phyloP scores from a whole-genome alignment of 345 rosid species.

The Ceriops zippeliana region DNA sequence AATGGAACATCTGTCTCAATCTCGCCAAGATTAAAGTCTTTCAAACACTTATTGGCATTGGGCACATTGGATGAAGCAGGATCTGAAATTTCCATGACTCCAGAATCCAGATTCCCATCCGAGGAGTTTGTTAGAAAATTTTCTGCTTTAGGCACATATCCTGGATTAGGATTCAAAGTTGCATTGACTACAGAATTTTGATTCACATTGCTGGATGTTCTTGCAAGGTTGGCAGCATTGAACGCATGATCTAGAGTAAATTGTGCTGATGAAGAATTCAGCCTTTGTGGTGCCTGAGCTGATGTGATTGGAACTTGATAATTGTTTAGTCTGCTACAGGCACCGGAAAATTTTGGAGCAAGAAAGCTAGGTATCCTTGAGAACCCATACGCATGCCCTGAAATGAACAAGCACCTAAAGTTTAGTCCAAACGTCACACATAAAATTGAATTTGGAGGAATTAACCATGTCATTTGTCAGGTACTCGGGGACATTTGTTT shows the following conservation, averaged over 20 bases:
- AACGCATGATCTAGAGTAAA: not conserved
- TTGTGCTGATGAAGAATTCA: not conserved
- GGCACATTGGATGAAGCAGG: slow-evolving; percentile 5
- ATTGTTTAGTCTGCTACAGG: not conserved
- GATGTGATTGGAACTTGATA: not conserved
- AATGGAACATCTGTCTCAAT: not conserved
- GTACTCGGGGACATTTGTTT: not conserved
- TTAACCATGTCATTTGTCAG: not conserved
- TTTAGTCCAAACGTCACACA: not conserved
- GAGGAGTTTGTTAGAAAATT: not conserved
- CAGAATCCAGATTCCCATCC: not conserved
- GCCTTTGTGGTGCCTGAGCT: not conserved
- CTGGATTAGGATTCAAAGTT: not conserved
- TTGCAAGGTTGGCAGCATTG: not conserved
- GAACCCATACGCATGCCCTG: slow-evolving; percentile 1
- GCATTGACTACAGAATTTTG: not conserved
- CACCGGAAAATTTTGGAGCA: not conserved
- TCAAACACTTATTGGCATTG: no score
- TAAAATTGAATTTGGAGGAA: not conserved
- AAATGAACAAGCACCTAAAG: not conserved
- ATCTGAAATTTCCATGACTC: not conserved
- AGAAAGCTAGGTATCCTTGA: not conserved
- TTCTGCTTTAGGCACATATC: not conserved
- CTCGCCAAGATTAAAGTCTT: no score
- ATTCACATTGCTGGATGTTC: not conserved